These are phyloP conservation scores for Colletotrichum tofieldiae DNA, from an alignment of 2,329 filamentous ascomycete species.

Conservation along the genomic window DNA sequence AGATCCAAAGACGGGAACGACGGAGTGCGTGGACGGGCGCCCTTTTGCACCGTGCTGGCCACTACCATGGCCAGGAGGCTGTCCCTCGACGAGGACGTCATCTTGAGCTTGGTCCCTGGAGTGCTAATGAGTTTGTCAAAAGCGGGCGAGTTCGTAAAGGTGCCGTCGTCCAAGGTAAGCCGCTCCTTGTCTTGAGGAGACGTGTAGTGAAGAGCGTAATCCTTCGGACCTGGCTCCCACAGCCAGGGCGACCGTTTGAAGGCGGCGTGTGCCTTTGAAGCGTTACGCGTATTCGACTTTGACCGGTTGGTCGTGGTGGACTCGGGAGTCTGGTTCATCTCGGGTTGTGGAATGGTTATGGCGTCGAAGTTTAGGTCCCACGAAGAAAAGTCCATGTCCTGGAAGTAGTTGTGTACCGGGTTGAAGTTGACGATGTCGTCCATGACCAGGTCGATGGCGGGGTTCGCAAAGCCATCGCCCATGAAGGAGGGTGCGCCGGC, in stretches of 20 bases:
- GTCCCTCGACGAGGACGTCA: conserved; percentile 48
- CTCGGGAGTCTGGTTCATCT: conserved; percentile 49
- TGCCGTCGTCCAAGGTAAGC: conserved; percentile 27
- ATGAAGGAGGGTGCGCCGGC: conserved; percentile 30
- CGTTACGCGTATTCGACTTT: conserved; percentile 46
- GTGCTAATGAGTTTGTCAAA: conserved; percentile 35
- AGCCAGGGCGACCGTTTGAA: conserved; percentile 55
- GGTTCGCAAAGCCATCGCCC: conserved; percentile 30
- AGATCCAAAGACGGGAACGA: conserved; percentile 58
- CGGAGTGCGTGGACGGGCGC: conserved; percentile 49
- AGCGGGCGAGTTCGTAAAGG: conserved; percentile 35
- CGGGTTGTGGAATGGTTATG: conserved; percentile 49
- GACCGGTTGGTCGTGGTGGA: conserved; percentile 46
- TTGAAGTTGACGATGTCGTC: conserved; percentile 48
- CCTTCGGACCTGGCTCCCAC: conserved; percentile 51
- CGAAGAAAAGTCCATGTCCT: conserved; percentile 52
- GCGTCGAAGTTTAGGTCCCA: conserved; percentile 53
- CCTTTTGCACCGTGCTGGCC: conserved; percentile 48
- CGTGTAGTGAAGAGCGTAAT: conserved; percentile 44
- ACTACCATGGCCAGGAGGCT: conserved; percentile 50
- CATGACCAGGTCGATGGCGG: conserved; percentile 35
- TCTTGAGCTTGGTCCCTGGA: conserved; percentile 40
- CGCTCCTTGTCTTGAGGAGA: conserved; percentile 37
- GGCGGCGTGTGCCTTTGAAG: conserved; percentile 50
- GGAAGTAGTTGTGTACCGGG: conserved; percentile 49